Evolutionary conservation across 2,329 filamentous ascomycete genomes (phyloP).

Genomic region (Penicillium sp.): DNA sequence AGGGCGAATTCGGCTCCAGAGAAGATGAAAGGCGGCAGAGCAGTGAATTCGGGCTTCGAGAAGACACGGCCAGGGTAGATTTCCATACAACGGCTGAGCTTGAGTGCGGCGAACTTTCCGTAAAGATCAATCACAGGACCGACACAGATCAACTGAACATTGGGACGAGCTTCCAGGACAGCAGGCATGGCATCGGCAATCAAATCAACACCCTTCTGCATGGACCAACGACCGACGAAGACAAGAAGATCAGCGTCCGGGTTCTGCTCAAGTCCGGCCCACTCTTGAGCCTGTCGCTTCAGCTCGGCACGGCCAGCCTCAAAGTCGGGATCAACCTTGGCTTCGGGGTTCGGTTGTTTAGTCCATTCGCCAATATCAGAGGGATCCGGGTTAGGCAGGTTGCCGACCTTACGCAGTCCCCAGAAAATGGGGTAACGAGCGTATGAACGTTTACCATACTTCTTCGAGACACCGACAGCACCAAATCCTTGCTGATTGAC

Average conservation of each 20-base stretch:
- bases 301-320: slow-evolving; percentile 51
- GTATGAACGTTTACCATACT: slow-evolving; percentile 63
- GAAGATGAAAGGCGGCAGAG: slow-evolving; percentile 61
- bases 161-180: slow-evolving; percentile 54
- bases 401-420: slow-evolving; percentile 57
- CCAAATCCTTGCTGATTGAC: slow-evolving; percentile 63
- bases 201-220: slow-evolving; percentile 63
- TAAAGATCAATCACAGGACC: slow-evolving; percentile 65
- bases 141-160: slow-evolving; percentile 57
- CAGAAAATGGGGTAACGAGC: slow-evolving; percentile 65
- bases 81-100: slow-evolving; percentile 59
- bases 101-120: slow-evolving; percentile 61
- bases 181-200: slow-evolving; percentile 63
- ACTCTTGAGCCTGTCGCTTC: slow-evolving; percentile 59
- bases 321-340: slow-evolving; percentile 49
- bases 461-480: slow-evolving; percentile 62
- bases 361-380: slow-evolving; percentile 58
- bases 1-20: slow-evolving; percentile 62
- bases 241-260: slow-evolving; percentile 60
- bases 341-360: slow-evolving; percentile 46
- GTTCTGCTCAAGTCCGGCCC: slow-evolving; percentile 59
- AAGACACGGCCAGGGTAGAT: slow-evolving; percentile 60
- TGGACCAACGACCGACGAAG: slow-evolving; percentile 63
- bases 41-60: slow-evolving; percentile 62
- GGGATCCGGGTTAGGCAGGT: slow-evolving; percentile 61